Evolutionary conservation across 345 rosid genomes (phyloP), one percentile per base, ranked within the genome.

Genomic region (Orychophragmus violaceus): DNA sequence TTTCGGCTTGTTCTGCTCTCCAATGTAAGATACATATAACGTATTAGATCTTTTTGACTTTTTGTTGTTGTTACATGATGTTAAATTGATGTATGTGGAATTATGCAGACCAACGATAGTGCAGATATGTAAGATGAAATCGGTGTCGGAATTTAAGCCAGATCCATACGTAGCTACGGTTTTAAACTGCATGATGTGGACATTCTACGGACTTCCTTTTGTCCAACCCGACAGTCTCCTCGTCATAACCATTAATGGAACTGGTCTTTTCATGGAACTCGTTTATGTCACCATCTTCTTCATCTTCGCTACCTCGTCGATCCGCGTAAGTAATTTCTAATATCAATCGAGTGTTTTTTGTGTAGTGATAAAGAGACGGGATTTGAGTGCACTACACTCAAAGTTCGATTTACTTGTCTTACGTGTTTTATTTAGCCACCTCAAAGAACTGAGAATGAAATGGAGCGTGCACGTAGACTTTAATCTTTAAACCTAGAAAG

Each of bases 181-280:
- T n/a, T 55, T 90, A 13, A 90, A 86, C 35, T 90, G 97, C 32
- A 66, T 75, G 65, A 51, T 90, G 82, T 90, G 96, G 97, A 24
- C 74, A 4, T 81, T 88, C 61, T 88, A 88, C 17, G 96, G 96
- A 3, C 52, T 86, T 48, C 97, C 93, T 2, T 24, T 84, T 10
- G 87, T 90, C 33, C 83, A 80, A 16, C 86, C 87, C 0, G 85
- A 86, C 52, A 86, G 83, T 77, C 22, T 77, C 35, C 78, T 86
- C 45, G 78, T 88, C 27, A 11, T 79, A 17, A 90, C 97, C 33
- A 86, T 83, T 70, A 90, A 88, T 61, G 72, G 76, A 10, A 19
- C 75, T 19, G 97, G 96, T n/a, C 71, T 85, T 16, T n/a, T 46
- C 56, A 76, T 90, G 19, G 93, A 90, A 75, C 46, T 74, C 33